Base-by-base conservation (phyloP, 176 grass and related monocot genomes). In the Pontederia paniculata region DNA sequence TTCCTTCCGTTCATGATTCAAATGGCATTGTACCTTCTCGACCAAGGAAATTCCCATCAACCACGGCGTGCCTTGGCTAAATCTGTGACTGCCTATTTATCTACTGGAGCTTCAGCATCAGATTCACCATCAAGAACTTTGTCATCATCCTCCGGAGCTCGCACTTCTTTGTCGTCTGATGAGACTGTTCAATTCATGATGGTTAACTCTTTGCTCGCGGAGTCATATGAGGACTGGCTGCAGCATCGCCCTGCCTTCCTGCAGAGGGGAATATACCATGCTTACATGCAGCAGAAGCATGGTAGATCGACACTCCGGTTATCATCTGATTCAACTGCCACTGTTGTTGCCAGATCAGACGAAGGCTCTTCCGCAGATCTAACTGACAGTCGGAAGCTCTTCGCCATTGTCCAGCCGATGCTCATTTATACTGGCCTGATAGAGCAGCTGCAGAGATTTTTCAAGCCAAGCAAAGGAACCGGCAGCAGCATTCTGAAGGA, bases 151-250 rank as follows among this genome's bases (percentile, higher is more conserved):
- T 50, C 77, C 65, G 85, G 79, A 58, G 60, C 85, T 25, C 85
- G 90, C 47, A 57, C 71, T 53, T 43, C 57, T 71, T 66, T 68
- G 44, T 69, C 75, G 12, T 74, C 74, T 0, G 91, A 97, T 71
- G 91, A 97, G 61, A 97, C 83, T 0, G 80, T 97, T 61, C 91
- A 97, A 61, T 97, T 87, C 54, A 97, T 97, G 91, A 97, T 97
- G 91, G 86, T 90, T 16, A 84, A 84, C 58, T 97, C 91, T 51
- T 83, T 97, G 22, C 63, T 97, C 20, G 87, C 91, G 0, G 83
- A 97, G 69, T 90, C 91, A 3, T 97, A 97, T 10, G 91, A 97
- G 63, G 88, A 79, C 25, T 97, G 91, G 91, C 62, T 83, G 12
- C 77, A 86, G 53, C 82, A 97, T 69, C 82, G 86, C 22, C 65